These are phyloP conservation scores for Hypoxylon fragiforme DNA, from an alignment of 495 filamentous ascomycete species.

Conservation along the genomic window DNA sequence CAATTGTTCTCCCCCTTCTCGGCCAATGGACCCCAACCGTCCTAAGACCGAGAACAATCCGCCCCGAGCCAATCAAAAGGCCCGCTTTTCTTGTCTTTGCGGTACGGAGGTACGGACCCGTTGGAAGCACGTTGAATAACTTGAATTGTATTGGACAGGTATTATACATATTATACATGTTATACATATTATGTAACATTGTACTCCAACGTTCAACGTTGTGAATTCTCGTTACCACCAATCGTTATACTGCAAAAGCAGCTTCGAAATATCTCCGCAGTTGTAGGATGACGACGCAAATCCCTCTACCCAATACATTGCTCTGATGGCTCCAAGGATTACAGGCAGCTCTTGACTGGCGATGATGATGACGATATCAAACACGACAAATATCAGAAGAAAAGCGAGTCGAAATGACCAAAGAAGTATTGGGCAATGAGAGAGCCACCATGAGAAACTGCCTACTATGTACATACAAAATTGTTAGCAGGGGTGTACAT, in stretches of 20 bases:
- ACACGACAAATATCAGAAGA: conserved; percentile 19
- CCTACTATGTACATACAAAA: background rate
- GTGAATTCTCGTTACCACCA: background rate
- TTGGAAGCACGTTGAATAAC: background rate
- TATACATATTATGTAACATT: background rate
- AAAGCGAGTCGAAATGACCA: conserved; percentile 3
- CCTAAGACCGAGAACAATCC: conserved; percentile 22
- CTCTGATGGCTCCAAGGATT: background rate
- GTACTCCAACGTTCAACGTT: background rate
- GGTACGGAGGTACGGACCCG: conserved; percentile 3
- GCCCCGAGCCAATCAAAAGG: conserved; percentile 13
- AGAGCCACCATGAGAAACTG: too few species aligned
- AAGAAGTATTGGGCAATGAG: conserved; percentile 9
- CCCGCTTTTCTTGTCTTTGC: background rate
- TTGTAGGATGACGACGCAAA: conserved; percentile 28
- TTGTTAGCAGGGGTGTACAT: too few species aligned
- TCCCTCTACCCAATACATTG: conserved; percentile 23
- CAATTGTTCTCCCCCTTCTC: conserved; percentile 24
- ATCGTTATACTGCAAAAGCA: conserved; percentile 11
- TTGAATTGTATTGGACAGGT: background rate
- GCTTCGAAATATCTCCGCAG: conserved; percentile 1
- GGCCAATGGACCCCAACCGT: conserved; percentile 23
- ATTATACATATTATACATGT: background rate
- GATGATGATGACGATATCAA: conserved; percentile 32
- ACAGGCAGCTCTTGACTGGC: conserved; percentile 13